Conservation (phyloP, 306 rosid genomes). For the Medicago truncatula region DNA sequence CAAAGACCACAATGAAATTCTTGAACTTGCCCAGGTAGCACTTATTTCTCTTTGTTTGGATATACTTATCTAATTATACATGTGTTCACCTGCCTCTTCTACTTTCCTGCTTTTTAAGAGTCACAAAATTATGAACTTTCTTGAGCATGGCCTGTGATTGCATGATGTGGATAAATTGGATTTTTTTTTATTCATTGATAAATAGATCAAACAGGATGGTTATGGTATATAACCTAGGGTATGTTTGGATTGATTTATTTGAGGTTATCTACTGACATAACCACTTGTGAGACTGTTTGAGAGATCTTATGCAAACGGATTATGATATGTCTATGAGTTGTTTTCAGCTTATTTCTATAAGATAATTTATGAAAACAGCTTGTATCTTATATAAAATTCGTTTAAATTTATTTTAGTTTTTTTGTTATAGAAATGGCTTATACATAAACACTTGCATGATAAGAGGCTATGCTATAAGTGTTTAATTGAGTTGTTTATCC, state of each 20-base stretch:
- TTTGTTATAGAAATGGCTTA: not conserved
- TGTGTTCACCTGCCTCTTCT: not conserved
- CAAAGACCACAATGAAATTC: constrained; percentile 94
- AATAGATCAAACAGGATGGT: not conserved
- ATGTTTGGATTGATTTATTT: not conserved
- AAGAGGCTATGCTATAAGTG: not conserved
- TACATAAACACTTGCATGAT: not conserved
- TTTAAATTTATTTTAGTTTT: not conserved
- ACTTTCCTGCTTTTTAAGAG: constrained; percentile 7
- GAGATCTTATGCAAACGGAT: not conserved
- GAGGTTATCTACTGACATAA: not conserved
- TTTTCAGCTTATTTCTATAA: not conserved
- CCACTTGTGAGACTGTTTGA: not conserved
- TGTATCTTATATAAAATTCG: not conserved
- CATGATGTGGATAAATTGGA: constrained; percentile 17
- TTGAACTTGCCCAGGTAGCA: constrained; percentile 96
- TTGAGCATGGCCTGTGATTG: constrained; percentile 17
- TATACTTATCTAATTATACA: constrained; percentile 8
- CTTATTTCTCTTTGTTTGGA: constrained; percentile 10
- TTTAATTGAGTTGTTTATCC: not conserved
- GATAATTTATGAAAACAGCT: not conserved
- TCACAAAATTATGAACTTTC: not conserved
- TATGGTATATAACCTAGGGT: not conserved
- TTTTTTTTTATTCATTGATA: not conserved
- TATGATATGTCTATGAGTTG: not conserved